These are phyloP conservation scores for Dacryopinax primogenitus DNA, from an alignment of 768 basidiomycete species.

Conservation along the genomic window DNA sequence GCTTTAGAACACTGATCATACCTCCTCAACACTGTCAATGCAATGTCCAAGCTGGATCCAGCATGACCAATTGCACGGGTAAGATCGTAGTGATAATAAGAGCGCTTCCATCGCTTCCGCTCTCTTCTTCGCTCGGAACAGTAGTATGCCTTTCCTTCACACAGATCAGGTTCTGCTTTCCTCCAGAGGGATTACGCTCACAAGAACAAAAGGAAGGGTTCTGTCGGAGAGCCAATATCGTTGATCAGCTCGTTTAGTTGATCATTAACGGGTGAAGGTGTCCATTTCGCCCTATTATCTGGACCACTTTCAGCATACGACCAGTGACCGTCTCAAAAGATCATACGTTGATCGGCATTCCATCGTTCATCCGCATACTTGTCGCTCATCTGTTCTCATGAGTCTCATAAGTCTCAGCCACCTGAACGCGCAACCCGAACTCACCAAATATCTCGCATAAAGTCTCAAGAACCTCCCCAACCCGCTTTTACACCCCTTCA, in stretches of 20 bases:
- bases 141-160: slow-evolving; percentile 65
- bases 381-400: slow-evolving; percentile 37
- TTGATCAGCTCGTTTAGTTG: slow-evolving; percentile 47
- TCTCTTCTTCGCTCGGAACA: slow-evolving; percentile 62
- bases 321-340: slow-evolving; percentile 34
- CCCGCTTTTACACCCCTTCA: slow-evolving; percentile 52
- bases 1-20: slow-evolving; percentile 25
- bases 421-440: slow-evolving; percentile 22
- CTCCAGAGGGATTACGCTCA: slow-evolving; percentile 29
- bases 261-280: slow-evolving; percentile 50
- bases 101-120: slow-evolving; percentile 77
- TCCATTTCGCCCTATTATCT: slow-evolving; percentile 58
- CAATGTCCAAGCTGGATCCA: slow-evolving; percentile 75
- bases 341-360: slow-evolving; percentile 53
- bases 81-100: slow-evolving; percentile 59
- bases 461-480: slow-evolving; percentile 63
- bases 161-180: slow-evolving; percentile 12
- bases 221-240: slow-evolving; percentile 42
- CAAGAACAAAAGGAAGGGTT: slow-evolving; percentile 81
- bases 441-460: slow-evolving; percentile 78
- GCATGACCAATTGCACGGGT: slow-evolving; percentile 91
- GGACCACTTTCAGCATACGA: slow-evolving; percentile 11
- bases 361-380: slow-evolving; percentile 69
- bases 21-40: slow-evolving; percentile 77
- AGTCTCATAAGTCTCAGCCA: slow-evolving; percentile 9